A percentile compares a stretch with the other conserved stretches of the same genome.
phyloP scores from a whole-genome alignment of 1,284 basidiomycete species.

The Paramarasmius palmivorus region DNA sequence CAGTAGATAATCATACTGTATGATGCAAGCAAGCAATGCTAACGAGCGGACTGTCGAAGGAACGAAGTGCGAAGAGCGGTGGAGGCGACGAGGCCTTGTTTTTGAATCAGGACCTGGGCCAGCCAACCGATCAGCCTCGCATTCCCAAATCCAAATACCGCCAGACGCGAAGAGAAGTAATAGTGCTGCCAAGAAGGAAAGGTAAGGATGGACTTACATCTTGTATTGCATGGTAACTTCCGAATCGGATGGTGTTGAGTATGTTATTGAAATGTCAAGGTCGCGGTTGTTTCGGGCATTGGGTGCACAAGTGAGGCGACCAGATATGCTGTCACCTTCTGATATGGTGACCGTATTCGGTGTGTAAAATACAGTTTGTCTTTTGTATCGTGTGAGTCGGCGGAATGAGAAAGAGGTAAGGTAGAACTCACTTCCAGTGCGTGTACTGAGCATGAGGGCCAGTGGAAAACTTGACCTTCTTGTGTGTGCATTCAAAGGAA shows the following conservation, averaged over 20 bases:
- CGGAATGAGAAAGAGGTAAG: not conserved
- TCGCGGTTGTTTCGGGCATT: slow-evolving; percentile 92
- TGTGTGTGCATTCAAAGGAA: slow-evolving; percentile 94
- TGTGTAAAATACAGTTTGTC: slow-evolving; percentile 97
- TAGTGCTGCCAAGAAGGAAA: slow-evolving; percentile 25
- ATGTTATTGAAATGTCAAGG: slow-evolving; percentile 84
- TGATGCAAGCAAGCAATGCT: not conserved
- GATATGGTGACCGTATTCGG: slow-evolving; percentile 70
- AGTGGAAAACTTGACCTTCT: slow-evolving; percentile 93
- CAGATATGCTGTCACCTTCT: slow-evolving; percentile 73
- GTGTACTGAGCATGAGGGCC: slow-evolving; percentile 97
- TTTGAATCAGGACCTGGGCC: slow-evolving; percentile 65
- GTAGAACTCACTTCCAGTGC: slow-evolving; percentile 86
- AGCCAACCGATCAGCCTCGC: slow-evolving; percentile 58
- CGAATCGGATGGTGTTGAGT: slow-evolving; percentile 46
- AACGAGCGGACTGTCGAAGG: not conserved
- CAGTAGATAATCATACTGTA: not conserved
- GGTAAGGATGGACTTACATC: slow-evolving; percentile 57
- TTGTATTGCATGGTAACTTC: slow-evolving; percentile 61
- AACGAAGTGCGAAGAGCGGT: not conserved
- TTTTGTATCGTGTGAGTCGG: slow-evolving; percentile 25
- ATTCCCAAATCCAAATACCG: slow-evolving; percentile 14
- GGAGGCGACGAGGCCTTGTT: not conserved
- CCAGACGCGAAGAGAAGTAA: slow-evolving; percentile 8
- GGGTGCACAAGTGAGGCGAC: slow-evolving; percentile 76